phyloP scores from a whole-genome alignment of 345 rosid species.

The Kandelia obovata region DNA sequence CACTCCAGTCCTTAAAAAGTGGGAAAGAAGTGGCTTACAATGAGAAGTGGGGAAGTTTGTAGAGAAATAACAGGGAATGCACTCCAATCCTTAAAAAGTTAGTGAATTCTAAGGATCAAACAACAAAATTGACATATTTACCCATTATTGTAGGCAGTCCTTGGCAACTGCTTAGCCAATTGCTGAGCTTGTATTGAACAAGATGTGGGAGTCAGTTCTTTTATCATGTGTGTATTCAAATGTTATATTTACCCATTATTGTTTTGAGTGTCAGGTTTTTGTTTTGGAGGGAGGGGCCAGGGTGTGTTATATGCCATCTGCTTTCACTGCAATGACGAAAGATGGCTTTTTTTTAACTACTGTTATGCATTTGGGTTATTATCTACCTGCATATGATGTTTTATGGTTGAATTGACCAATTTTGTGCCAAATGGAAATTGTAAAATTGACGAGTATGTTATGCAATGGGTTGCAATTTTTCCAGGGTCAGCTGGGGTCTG shows the following conservation, averaged over 20 bases:
- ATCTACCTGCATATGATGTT: not conserved
- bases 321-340: not conserved
- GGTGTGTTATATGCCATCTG: not conserved
- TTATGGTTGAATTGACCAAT: not conserved
- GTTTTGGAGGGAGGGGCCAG: too few relatives aligned
- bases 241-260: not conserved
- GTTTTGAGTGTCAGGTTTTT: not conserved
- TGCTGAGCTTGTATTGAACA: not conserved
- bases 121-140: not conserved
- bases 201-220: not conserved
- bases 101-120: not conserved
- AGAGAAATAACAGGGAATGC: not conserved
- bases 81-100: not conserved
- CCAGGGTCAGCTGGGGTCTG: constrained; percentile 85
- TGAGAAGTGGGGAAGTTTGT: not conserved
- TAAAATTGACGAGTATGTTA: constrained; percentile 14
- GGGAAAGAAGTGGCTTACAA: not conserved
- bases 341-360: not conserved
- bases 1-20: too few relatives aligned
- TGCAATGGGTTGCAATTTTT: constrained; percentile 20
- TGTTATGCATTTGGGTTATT: not conserved
- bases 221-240: not conserved
- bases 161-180: not conserved
- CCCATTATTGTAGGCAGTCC: not conserved
- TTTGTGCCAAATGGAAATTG: constrained; percentile 3